phyloP scores from a whole-genome alignment of 2,329 filamentous ascomycete species.

The Dothidotthia symphoricarpi region DNA sequence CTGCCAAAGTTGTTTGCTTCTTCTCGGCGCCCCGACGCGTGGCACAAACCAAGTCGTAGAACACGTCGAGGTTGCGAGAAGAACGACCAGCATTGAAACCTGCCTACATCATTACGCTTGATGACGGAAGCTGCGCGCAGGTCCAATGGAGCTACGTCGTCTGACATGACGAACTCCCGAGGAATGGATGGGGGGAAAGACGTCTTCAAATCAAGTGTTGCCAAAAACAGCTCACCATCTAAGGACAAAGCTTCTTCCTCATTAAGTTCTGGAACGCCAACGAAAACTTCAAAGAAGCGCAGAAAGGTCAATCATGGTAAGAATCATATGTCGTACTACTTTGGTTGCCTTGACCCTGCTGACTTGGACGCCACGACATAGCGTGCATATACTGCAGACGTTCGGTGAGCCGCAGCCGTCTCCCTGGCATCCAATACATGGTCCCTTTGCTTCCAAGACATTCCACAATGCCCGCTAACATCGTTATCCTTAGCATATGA shows the following conservation, averaged over 20 bases:
- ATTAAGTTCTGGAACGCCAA: slow-evolving; percentile 28
- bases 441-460: slow-evolving; percentile 15
- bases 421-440: slow-evolving; percentile 23
- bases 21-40: slow-evolving; percentile 20
- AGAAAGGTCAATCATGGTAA: slow-evolving; percentile 56
- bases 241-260: slow-evolving; percentile 31
- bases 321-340: slow-evolving; percentile 24
- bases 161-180: slow-evolving; percentile 35
- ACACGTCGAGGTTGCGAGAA: slow-evolving; percentile 27
- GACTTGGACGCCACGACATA: slow-evolving; percentile 27
- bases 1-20: slow-evolving; percentile 18
- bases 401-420: slow-evolving; percentile 45
- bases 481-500: slow-evolving; percentile 49
- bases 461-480: slow-evolving; percentile 36
- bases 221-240: slow-evolving; percentile 31
- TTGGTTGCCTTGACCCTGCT: slow-evolving; percentile 28
- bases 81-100: slow-evolving; percentile 30
- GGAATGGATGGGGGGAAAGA: slow-evolving; percentile 31
- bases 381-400: slow-evolving; percentile 55
- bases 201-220: slow-evolving; percentile 22
- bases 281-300: slow-evolving; percentile 48
- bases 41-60: slow-evolving; percentile 23
- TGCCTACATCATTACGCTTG: slow-evolving; percentile 33
- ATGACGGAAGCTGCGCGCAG: slow-evolving; percentile 40
- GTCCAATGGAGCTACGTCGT: slow-evolving; percentile 40